Evolutionary conservation across 805 yeast species (phyloP), one percentile per base, ranked within the genome.

Genomic region (Lipomyces yamadae): DNA sequence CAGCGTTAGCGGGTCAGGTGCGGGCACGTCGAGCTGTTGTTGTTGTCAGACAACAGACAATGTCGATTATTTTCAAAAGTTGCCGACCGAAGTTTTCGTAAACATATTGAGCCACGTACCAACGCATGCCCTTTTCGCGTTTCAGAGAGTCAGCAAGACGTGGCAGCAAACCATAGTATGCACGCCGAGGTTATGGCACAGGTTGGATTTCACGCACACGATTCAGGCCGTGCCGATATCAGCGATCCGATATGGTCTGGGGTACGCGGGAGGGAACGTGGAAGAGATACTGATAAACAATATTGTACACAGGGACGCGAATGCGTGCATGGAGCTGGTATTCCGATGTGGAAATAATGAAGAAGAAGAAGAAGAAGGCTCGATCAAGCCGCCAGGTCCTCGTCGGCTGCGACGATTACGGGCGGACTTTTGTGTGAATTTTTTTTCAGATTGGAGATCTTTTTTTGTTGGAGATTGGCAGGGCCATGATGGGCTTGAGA

Each of bases 221-320:
- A 15, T 42, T 1, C 48, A 42, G 48, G 48, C 48, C 48, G 48
- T 42, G 24, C 48, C 48, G n/a, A n/a, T 42, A 7, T 42, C 48
- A 5, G 48, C 48, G 1, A 24, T 42, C 48, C 48, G 48, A n/a
- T 42, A 18, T 8, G 48, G 24, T n/a, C n/a, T 42, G 29, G 24
- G 8, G 15, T 15, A 42, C 24, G 18, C 24, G 2, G 48, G 48
- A 2, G 48, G 48, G 24, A 42, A 42, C 15, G 48, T 15, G 24
- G n/a, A 2, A 5, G 1, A 15, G 18, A 24, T 42, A 2, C 48
- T 42, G n/a, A 42, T 42, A n/a, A 42, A 8, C 48, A 42, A 42
- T 42, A n/a, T 42, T 42, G 48, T 42, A 42, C 48, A 42, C 48
- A 42, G n/a, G 18, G 48, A 42, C 18, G 48, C 48, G n/a, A 42